Base-by-base conservation (phyloP, 805 yeast species). In the Kluyveromyces aestuarii region DNA sequence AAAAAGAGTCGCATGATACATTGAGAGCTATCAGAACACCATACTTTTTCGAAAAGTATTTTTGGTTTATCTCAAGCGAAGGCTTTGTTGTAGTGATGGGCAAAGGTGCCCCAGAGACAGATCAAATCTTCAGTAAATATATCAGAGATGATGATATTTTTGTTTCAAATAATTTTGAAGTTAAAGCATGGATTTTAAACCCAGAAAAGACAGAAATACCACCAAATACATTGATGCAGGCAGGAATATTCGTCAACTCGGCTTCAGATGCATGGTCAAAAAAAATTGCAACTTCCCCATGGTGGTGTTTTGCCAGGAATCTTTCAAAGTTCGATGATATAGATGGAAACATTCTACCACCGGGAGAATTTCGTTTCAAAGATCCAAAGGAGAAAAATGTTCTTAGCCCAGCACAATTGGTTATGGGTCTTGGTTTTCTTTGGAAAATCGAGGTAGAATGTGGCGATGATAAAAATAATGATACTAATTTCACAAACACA, bases 41-140 rank as follows among this genome's bases (percentile, higher is more conserved):
- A 43, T 82, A 73, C 61, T 90, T 96, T 87, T 93, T 93, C 69
- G 99, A 93, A 62, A 93, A 91, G 65, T 91, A 83, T 64, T 80
- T 75, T 59, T 93, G 99, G 99, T 93, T 93, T 60, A 72, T 90
- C n/a, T 79, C 96, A 0, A 81, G 83, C 55, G 98, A 91, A 61
- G 90, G 93, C 0, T 89, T 85, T 60, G 68, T 93, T 45, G 85
- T 95, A 50, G 66, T 93, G 48, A 88, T 90, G 43, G 98, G 97
- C 1, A 80, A 88, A 53, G 96, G 93, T 61, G 77, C 74, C 19
- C 63, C 78, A 5, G 98, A 91, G 62, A 74, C 80, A 5, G 96
- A 90, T 57, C 76, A 87, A 70, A 77, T 93, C 27, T 85, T 84
- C 59, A 82, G 82, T 57, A 77, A 88, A 47, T 85, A 87, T 60